Evolutionary conservation across 768 basidiomycete species (phyloP).

Genomic region (Chalciporus piperatus): DNA sequence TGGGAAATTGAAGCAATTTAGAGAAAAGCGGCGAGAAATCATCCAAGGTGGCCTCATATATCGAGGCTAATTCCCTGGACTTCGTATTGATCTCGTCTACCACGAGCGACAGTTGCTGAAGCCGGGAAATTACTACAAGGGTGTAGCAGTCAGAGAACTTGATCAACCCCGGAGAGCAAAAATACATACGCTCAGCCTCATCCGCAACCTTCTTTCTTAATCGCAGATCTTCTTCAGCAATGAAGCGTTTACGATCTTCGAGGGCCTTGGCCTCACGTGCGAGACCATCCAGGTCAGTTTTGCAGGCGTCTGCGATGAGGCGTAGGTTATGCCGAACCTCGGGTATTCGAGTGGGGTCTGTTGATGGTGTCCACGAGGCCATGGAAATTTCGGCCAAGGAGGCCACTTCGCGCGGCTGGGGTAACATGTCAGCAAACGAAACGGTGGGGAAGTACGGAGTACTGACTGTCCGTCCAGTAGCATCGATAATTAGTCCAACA

Average conservation of each 20-base stretch:
- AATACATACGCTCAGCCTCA: conserved; percentile 69
- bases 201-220: conserved; percentile 67
- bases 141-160: conserved; percentile 3
- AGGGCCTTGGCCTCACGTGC: conserved; percentile 87
- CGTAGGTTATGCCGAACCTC: conserved; percentile 96
- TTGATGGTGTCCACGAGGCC: conserved; percentile 82
- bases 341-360: conserved; percentile 85
- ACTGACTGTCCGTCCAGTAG: conserved; percentile 87
- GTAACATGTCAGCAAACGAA: conserved; percentile 10
- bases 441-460: not conserved
- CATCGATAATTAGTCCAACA: conserved; percentile 90
- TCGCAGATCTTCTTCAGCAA: conserved; percentile 66
- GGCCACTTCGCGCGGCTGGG: conserved; percentile 80
- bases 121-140: conserved; percentile 64
- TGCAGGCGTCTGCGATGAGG: conserved; percentile 79
- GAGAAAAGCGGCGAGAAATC: conserved; percentile 72
- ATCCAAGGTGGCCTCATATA: conserved; percentile 71
- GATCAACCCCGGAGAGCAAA: not conserved
- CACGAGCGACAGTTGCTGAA: conserved; percentile 75
- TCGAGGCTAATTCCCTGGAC: conserved; percentile 59
- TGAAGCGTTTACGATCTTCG: conserved; percentile 73
- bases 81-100: conserved; percentile 67
- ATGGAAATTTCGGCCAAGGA: conserved; percentile 76
- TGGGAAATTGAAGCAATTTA: conserved; percentile 65
- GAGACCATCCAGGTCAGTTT: conserved; percentile 81